Conservation (phyloP, 306 rosid genomes). For the Cucumis cinereus region DNA sequence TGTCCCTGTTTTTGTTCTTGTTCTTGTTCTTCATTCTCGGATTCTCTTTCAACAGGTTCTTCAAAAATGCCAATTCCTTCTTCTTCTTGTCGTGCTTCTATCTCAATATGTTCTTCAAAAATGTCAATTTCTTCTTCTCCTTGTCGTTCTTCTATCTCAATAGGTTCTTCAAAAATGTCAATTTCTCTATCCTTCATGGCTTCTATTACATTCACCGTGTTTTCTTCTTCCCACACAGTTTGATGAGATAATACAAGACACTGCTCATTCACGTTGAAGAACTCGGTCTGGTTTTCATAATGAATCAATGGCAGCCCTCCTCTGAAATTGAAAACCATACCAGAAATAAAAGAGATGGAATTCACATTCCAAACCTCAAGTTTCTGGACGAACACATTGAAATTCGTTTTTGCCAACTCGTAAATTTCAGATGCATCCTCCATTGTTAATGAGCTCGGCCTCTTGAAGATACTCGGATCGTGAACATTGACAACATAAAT, state of each 20-base stretch:
- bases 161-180: neutral
- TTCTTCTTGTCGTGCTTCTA: neutral
- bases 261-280: conserved; percentile 11
- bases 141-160: neutral
- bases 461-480: conserved; percentile 23
- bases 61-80: neutral
- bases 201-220: neutral
- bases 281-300: conserved; percentile 33
- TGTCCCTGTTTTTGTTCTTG: neutral
- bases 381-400: conserved; percentile 23
- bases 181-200: neutral
- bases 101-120: neutral
- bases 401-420: conserved; percentile 27
- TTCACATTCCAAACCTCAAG: conserved; percentile 20
- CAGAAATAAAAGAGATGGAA: conserved; percentile 19
- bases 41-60: neutral
- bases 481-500: conserved; percentile 16
- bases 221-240: neutral
- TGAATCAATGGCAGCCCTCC: conserved; percentile 14
- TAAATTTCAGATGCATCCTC: conserved; percentile 18
- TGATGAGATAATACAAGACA: conserved; percentile 19
- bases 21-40: neutral
- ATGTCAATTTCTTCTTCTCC: neutral
- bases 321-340: conserved; percentile 22
- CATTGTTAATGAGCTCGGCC: conserved; percentile 11